Conservation (phyloP, 2,329 filamentous ascomycete genomes). For the Magnaporthiopsis rhizophila region DNA sequence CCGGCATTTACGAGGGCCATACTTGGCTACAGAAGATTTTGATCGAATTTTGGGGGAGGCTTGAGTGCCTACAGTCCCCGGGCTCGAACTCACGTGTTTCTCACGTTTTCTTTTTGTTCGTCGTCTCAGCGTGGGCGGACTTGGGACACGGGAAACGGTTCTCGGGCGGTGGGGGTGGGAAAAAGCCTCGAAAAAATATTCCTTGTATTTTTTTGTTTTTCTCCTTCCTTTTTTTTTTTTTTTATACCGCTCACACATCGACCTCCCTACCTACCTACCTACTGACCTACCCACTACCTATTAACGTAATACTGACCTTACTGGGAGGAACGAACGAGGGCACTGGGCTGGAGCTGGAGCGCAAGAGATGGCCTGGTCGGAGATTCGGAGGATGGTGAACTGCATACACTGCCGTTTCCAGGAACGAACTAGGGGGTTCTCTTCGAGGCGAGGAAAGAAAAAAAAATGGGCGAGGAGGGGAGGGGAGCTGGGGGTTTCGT, state of each 20-base stretch:
- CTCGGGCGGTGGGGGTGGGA: background rate
- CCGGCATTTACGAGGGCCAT: background rate
- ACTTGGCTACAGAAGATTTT: slow-evolving; percentile 1
- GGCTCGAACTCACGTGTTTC: background rate
- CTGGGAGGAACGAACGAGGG: too few relatives aligned
- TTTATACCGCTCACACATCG: background rate
- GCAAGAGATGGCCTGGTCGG: too few relatives aligned
- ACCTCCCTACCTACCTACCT: background rate
- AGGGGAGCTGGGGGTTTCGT: too few relatives aligned
- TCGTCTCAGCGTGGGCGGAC: background rate
- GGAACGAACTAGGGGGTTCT: background rate
- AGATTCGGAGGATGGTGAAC: too few relatives aligned
- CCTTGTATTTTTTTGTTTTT: background rate
- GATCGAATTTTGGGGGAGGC: background rate
- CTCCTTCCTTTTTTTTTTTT: background rate
- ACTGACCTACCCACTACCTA: background rate
- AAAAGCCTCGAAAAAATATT: slow-evolving; percentile 1
- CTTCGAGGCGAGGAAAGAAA: too few relatives aligned
- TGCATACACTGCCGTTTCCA: background rate
- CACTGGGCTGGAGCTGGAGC: too few relatives aligned
- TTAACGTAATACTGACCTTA: background rate
- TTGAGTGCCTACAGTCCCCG: background rate
- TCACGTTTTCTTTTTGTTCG: background rate
- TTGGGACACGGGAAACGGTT: background rate
- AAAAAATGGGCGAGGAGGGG: too few relatives aligned